phyloP scores from a whole-genome alignment of 169 alveolate species.

The Eimeria praecox region DNA sequence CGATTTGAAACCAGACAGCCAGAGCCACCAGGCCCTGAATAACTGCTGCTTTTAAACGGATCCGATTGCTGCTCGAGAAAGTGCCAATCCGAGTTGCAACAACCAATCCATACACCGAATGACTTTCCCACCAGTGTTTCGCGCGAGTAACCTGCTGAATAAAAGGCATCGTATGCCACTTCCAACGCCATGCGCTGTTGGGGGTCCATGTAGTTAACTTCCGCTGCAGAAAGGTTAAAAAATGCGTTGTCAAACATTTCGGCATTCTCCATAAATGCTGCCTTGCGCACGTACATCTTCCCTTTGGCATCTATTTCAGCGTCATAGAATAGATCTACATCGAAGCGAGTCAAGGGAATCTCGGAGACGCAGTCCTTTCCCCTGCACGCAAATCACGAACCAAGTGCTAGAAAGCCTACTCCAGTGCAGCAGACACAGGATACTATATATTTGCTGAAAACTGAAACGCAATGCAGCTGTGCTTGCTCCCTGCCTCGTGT shows the following conservation, averaged over 20 bases:
- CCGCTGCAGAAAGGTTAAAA: slow-evolving; percentile 84
- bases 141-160: slow-evolving; percentile 82
- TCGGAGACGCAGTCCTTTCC: slow-evolving; percentile 83
- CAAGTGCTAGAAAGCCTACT: not conserved
- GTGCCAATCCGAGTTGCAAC: slow-evolving; percentile 86
- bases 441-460: not conserved
- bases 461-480: slow-evolving; percentile 68
- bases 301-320: slow-evolving; percentile 84
- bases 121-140: slow-evolving; percentile 64
- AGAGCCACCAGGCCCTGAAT: slow-evolving; percentile 78
- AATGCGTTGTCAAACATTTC: slow-evolving; percentile 83
- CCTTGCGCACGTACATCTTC: slow-evolving; percentile 82
- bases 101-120: slow-evolving; percentile 86
- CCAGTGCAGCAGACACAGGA: not conserved
- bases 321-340: slow-evolving; percentile 81
- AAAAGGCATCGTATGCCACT: slow-evolving; percentile 85
- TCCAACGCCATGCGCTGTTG: slow-evolving; percentile 89
- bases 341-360: slow-evolving; percentile 84
- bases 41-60: slow-evolving; percentile 81
- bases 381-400: slow-evolving; percentile 29
- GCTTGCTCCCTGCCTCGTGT: slow-evolving; percentile 70
- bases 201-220: slow-evolving; percentile 87
- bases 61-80: slow-evolving; percentile 64
- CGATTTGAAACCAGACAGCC: slow-evolving; percentile 88
- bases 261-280: slow-evolving; percentile 86